Base-by-base conservation (phyloP, 2,329 filamentous ascomycete species). In the Pezicula rhizophila region DNA sequence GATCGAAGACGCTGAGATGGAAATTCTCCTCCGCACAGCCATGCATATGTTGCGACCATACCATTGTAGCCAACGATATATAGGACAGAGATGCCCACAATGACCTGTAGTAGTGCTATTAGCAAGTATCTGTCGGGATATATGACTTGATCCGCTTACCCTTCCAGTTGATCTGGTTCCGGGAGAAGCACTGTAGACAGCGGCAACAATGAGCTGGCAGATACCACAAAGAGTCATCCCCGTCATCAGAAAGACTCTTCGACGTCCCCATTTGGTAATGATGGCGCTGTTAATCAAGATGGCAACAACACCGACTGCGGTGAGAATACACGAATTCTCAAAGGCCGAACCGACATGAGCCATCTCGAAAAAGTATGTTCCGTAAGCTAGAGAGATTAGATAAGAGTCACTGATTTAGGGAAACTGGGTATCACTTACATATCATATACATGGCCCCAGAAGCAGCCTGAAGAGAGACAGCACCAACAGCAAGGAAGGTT, bases 361-460 rank as follows among this genome's bases (percentile, higher is more conserved):
- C 73, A 80, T 80, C 56, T 75, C 70, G 59, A 82, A 78, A 68
- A 81, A 81, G 61, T 81, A 82, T 1, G 77, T 80, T 20, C 71
- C 70, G 54, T 76, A 78, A 1, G 73, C 76, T 77, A 35, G 6
- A 11, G 26, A 18, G 11, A n/a, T 43, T 50, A 31, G 28, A 10
- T 12, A 31, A 10, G 28, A 31, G 8, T 51, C 31, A 5, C 14
- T 41, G 14, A 26, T 60, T 57, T 39, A 1, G 2, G 10, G 11
- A 25, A 41, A 20, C 18, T 47, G n/a, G n/a, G n/a, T n/a, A 15
- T 26, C 15, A 58, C 67, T 53, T 57, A 70, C 75, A 75, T 35
- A 80, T 78, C 55, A 80, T 70, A 47, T 75, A 79, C 74, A 78
- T 79, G 15, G 74, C 71, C 8, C 77, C 76, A 1, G 72, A 76